phyloP scores from a whole-genome alignment of 2,329 filamentous ascomycete genomes.

The Fonsecaea multimorphosa region DNA sequence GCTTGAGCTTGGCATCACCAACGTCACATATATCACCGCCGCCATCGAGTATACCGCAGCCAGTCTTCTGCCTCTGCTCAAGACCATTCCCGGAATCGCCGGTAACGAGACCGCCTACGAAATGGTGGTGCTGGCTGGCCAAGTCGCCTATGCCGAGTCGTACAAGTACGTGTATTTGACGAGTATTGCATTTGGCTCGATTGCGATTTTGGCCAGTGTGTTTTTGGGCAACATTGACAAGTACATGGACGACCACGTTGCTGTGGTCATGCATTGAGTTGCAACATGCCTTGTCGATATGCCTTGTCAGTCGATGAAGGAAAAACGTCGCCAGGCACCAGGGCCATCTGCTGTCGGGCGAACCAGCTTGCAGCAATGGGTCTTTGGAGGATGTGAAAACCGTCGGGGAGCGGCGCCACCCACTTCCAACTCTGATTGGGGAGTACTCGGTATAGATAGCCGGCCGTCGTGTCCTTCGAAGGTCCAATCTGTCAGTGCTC shows the following conservation, averaged over 20 bases:
- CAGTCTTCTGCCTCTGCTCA: slow-evolving; percentile 61
- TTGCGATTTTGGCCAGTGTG: slow-evolving; percentile 63
- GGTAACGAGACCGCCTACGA: slow-evolving; percentile 56
- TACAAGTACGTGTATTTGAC: slow-evolving; percentile 68
- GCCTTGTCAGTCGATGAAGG: too few relatives aligned
- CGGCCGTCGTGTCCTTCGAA: not conserved
- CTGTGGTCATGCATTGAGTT: slow-evolving; percentile 54
- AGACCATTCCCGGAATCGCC: slow-evolving; percentile 56
- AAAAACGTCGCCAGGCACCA: not conserved
- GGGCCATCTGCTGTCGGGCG: not conserved
- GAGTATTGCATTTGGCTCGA: slow-evolving; percentile 66
- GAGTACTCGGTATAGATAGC: not conserved
- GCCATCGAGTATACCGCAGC: slow-evolving; percentile 62
- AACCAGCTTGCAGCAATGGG: not conserved
- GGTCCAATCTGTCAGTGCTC: not conserved
- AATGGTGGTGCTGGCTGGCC: slow-evolving; percentile 61
- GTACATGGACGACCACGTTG: slow-evolving; percentile 66
- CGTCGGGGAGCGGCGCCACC: not conserved
- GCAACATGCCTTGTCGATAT: not conserved
- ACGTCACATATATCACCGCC: slow-evolving; percentile 53
- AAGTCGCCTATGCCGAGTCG: slow-evolving; percentile 62
- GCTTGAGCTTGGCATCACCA: slow-evolving; percentile 57
- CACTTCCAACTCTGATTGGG: not conserved
- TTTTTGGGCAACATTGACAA: slow-evolving; percentile 65
- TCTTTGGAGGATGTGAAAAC: not conserved